phyloP scores from a whole-genome alignment of 768 basidiomycete species.

The Podaxis sp. region DNA sequence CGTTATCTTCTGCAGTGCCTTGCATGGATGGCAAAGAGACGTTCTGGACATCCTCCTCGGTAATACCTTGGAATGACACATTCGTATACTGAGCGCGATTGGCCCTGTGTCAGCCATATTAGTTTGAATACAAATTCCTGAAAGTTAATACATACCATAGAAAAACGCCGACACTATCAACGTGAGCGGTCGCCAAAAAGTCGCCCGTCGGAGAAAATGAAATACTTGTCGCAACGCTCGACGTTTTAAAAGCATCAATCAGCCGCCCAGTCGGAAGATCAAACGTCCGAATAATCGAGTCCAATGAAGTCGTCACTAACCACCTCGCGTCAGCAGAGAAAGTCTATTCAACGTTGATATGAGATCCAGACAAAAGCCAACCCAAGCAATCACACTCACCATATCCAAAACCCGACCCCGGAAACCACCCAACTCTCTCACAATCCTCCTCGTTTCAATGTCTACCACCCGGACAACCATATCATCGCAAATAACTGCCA shows the following conservation, averaged over 20 bases:
- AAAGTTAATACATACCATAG: constrained; percentile 63
- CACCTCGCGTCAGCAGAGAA: constrained; percentile 96
- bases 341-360: constrained; percentile 46
- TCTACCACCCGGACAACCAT: constrained; percentile 83
- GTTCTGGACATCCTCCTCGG: constrained; percentile 71
- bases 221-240: constrained; percentile 85
- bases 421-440: constrained; percentile 87
- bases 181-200: constrained; percentile 93
- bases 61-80: constrained; percentile 76
- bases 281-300: constrained; percentile 91
- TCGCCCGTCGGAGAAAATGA: constrained; percentile 95
- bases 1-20: constrained; percentile 77
- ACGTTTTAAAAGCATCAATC: constrained; percentile 89
- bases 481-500: constrained; percentile 87
- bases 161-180: constrained; percentile 91
- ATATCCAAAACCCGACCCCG: constrained; percentile 85
- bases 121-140: constrained; percentile 1
- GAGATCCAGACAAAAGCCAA: constrained; percentile 8
- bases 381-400: constrained; percentile 42
- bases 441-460: constrained; percentile 84
- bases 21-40: constrained; percentile 82
- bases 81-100: constrained; percentile 94
- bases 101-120: constrained; percentile 54
- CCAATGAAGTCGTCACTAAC: constrained; percentile 86
- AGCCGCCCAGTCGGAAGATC: constrained; percentile 92